These are phyloP conservation scores for Kodamaea alishanica DNA, from an alignment of 1,139 yeast genomes.

Conservation along the genomic window DNA sequence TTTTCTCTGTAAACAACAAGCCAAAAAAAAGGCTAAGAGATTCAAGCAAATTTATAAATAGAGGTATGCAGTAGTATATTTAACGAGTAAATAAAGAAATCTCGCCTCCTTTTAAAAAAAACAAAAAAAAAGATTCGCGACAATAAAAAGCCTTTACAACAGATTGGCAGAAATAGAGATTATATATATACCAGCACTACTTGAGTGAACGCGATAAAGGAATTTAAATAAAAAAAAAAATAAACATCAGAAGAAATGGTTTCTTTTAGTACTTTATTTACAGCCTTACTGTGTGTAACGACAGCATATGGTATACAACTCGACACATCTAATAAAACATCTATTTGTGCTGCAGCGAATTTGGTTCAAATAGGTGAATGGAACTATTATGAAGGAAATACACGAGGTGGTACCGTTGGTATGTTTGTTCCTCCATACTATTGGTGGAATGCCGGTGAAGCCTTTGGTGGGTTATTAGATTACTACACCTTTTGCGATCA, in stretches of 20 bases:
- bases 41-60: no score
- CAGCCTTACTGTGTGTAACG: conserved; percentile 8
- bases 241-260: conserved; percentile 12
- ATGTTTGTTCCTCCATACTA: conserved; percentile 58
- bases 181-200: no score
- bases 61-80: no score
- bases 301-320: conserved; percentile 18
- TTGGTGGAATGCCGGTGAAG: conserved; percentile 75
- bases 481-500: conserved; percentile 48
- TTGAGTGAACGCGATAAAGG: background rate
- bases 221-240: background rate
- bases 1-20: no score
- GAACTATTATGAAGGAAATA: conserved; percentile 55
- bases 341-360: conserved; percentile 52
- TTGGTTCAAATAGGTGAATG: conserved; percentile 47
- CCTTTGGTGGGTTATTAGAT: conserved; percentile 59
- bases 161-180: no score
- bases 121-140: no score
- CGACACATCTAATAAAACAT: conserved; percentile 21
- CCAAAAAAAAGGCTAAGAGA: no score
- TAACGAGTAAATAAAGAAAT: no score
- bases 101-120: no score
- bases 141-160: no score
- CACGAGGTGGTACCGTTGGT: conserved; percentile 57
- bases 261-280: conserved; percentile 4